Evolutionary conservation across 768 basidiomycete species (phyloP).

Genomic region (Lanmaoa rubissima): DNA sequence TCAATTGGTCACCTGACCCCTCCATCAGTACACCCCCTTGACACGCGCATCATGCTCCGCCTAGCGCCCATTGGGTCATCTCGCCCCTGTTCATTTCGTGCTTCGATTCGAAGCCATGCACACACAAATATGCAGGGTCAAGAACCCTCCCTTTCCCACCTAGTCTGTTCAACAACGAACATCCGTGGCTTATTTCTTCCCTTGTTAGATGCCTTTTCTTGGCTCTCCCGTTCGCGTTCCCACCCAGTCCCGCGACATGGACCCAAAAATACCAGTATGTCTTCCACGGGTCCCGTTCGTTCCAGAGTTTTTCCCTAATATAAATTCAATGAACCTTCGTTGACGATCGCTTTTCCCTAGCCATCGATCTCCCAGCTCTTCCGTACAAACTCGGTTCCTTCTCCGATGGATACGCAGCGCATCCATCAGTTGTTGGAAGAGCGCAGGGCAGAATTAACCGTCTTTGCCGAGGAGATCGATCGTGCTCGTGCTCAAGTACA

Average conservation of each 20-base stretch:
- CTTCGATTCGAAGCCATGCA: not conserved
- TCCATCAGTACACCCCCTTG: too few species aligned
- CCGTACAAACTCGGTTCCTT: slow-evolving; percentile 27
- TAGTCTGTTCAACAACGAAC: not conserved
- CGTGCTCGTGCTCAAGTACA: slow-evolving; percentile 21
- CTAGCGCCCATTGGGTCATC: not conserved
- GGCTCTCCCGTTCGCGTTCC: not conserved
- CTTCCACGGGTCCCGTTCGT: not conserved
- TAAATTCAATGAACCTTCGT: not conserved
- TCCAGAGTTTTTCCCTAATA: not conserved
- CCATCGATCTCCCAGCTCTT: slow-evolving; percentile 29
- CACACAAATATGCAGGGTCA: not conserved
- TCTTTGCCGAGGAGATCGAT: slow-evolving; percentile 20
- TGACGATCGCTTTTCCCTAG: slow-evolving; percentile 1
- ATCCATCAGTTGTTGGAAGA: slow-evolving; percentile 17
- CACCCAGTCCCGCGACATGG: not conserved
- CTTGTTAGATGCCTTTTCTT: slow-evolving; percentile 6
- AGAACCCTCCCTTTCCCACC: not conserved
- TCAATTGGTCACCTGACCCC: not conserved
- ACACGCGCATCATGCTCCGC: not conserved
- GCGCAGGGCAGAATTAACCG: slow-evolving; percentile 12
- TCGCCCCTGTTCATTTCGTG: not conserved
- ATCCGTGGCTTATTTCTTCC: not conserved
- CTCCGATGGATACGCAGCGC: slow-evolving; percentile 19
- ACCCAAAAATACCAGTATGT: slow-evolving; percentile 26